phyloP scores from a whole-genome alignment of 73 alveolate genomes.

The Paramecium octaurelia region DNA sequence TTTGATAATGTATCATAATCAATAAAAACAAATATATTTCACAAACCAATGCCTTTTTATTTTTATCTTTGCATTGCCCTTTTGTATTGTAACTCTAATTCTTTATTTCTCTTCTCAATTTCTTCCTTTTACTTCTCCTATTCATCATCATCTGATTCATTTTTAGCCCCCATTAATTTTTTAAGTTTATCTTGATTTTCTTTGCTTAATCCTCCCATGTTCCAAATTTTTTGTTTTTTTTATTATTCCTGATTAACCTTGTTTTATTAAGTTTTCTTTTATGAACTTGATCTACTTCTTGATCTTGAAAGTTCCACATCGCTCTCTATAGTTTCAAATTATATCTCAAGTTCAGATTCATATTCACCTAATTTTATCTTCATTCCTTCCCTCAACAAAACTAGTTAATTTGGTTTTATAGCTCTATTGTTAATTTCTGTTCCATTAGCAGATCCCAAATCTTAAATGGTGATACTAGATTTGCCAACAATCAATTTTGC shows the following conservation, averaged over 20 bases:
- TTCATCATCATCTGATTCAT: slow-evolving; percentile 40
- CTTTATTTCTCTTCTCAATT: slow-evolving; percentile 28
- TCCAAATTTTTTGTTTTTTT: slow-evolving; percentile 16
- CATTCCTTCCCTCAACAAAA: background rate
- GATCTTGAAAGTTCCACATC: slow-evolving; percentile 1
- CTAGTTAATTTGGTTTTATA: background rate
- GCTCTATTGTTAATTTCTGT: background rate
- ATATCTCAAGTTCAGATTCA: background rate
- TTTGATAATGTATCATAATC: background rate
- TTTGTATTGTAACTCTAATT: slow-evolving; percentile 27
- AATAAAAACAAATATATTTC: background rate
- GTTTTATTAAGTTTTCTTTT: background rate
- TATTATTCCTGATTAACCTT: background rate
- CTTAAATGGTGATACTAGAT: slow-evolving; percentile 19
- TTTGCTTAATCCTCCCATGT: slow-evolving; percentile 34
- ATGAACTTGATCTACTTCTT: background rate
- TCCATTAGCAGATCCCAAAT: slow-evolving; percentile 36
- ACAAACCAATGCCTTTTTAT: background rate
- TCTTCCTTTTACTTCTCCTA: background rate
- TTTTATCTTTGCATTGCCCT: background rate
- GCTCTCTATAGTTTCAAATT: background rate
- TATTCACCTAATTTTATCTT: background rate
- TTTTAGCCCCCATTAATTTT: slow-evolving; percentile 11
- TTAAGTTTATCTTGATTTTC: background rate
- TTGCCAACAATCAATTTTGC: slow-evolving; percentile 23